Evolutionary conservation across 306 rosid species (phyloP).

Genomic region (Cyclanthera cordifolia): DNA sequence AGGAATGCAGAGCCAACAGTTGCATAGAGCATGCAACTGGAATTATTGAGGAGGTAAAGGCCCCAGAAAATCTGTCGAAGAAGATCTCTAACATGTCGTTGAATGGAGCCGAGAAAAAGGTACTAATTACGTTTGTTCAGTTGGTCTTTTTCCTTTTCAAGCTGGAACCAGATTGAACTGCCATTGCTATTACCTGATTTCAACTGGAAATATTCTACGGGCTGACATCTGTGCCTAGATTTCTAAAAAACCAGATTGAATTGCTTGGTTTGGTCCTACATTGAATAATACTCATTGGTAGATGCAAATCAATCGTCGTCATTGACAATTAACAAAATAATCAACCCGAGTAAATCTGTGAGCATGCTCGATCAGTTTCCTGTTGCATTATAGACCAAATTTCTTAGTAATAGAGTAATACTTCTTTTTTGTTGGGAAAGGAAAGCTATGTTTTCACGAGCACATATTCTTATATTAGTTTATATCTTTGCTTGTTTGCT

Average conservation of each 20-base stretch:
- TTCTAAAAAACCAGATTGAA: background rate
- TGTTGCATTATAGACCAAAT: background rate
- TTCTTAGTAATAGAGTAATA: background rate
- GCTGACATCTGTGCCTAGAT: too few relatives aligned
- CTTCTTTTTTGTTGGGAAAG: background rate
- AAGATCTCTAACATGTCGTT: conserved; percentile 28
- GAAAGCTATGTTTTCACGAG: background rate
- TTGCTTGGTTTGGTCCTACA: background rate
- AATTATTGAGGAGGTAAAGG: conserved; percentile 45
- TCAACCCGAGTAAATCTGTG: background rate
- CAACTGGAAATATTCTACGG: too few relatives aligned
- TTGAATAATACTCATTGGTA: background rate
- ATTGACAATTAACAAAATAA: background rate
- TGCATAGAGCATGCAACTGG: conserved; percentile 50
- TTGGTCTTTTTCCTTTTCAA: background rate
- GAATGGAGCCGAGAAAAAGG: conserved; percentile 34
- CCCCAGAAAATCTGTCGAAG: conserved; percentile 41
- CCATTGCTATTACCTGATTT: too few relatives aligned
- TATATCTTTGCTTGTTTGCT: background rate
- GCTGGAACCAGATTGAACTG: background rate
- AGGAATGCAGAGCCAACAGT: conserved; percentile 40
- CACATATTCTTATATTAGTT: background rate
- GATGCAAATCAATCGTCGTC: background rate
- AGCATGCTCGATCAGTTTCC: background rate
- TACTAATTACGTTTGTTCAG: background rate